Percentiles rank a stretch among this genome's conserved stretches.
These are phyloP conservation scores for Aegilops tauschii DNA, from an alignment of 176 grass and related monocot genomes.

Conservation along the genomic window DNA sequence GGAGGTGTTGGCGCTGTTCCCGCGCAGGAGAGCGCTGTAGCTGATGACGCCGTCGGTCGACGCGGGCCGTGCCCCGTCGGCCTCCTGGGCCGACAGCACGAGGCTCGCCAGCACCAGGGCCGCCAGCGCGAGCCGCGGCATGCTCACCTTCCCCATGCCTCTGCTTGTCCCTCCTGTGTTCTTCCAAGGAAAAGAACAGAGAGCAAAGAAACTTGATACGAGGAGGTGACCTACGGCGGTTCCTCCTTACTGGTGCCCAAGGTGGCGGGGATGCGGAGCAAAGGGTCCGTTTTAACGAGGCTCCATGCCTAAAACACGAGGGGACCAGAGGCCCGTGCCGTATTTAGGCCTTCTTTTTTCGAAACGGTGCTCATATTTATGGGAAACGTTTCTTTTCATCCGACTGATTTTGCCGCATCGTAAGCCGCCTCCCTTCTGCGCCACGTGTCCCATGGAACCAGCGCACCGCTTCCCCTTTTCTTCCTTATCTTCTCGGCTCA, in stretches of 20 bases:
- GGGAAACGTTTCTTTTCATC: no score
- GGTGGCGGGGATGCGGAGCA: not conserved
- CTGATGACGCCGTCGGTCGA: not conserved
- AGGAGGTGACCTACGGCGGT: no score
- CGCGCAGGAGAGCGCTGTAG: not conserved
- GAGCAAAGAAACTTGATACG: not conserved
- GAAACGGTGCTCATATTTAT: no score
- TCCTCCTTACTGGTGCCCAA: not conserved
- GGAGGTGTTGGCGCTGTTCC: not conserved
- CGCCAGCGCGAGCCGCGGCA: not conserved
- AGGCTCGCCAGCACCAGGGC: not conserved
- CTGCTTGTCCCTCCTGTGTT: not conserved
- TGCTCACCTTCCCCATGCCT: constrained; percentile 4
- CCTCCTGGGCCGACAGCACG: not conserved
- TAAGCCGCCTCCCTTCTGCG: no score
- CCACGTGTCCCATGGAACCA: no score
- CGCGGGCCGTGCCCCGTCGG: not conserved
- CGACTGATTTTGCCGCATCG: no score
- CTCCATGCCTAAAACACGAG: not conserved
- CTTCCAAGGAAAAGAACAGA: not conserved
- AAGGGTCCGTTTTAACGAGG: not conserved
- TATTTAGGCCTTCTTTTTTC: not conserved
- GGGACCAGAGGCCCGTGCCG: not conserved
- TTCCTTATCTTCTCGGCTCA: no score
- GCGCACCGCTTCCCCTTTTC: no score